Conservation (phyloP, 164 flowering plant genomes). For the Saururus chinensis region DNA sequence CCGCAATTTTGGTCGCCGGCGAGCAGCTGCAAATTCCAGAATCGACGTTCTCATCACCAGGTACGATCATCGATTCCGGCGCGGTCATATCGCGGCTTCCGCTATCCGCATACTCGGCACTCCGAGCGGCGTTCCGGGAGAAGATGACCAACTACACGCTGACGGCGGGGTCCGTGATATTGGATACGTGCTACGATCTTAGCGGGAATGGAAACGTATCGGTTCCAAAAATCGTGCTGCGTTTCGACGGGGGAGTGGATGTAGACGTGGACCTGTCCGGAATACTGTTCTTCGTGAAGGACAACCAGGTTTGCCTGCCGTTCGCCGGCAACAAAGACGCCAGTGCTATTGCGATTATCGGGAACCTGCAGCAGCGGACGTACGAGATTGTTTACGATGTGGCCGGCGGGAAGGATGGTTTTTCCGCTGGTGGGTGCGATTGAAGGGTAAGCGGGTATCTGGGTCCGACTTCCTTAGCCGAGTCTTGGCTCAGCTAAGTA, state of each 20-base stretch:
- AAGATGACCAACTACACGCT: constrained; percentile 11
- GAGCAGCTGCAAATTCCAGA: constrained; percentile 4
- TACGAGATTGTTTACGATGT: constrained; percentile 23
- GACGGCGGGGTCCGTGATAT: neutral
- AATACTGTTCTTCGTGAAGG: constrained; percentile 3
- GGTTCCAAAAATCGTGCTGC: constrained; percentile 16
- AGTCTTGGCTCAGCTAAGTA: too few species aligned
- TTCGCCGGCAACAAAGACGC: constrained; percentile 15
- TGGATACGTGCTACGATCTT: constrained; percentile 22
- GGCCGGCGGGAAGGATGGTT: constrained; percentile 20
- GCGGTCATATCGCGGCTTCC: constrained; percentile 28
- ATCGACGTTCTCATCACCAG: constrained; percentile 11
- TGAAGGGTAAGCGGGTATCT: neutral
- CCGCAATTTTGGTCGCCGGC: constrained; percentile 19
- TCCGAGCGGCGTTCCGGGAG: constrained; percentile 8
- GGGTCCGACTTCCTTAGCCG: too few species aligned
- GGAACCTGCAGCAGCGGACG: constrained; percentile 21
- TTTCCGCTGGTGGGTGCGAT: constrained; percentile 16
- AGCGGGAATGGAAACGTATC: constrained; percentile 3
- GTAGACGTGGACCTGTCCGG: constrained; percentile 9
- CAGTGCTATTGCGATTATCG: constrained; percentile 14
- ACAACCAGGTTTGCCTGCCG: constrained; percentile 15
- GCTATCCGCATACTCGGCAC: constrained; percentile 14
- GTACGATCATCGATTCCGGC: constrained; percentile 30
- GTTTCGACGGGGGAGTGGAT: constrained; percentile 6